phyloP scores from a whole-genome alignment of 306 rosid genomes.

The Aeschynomene evenia region DNA sequence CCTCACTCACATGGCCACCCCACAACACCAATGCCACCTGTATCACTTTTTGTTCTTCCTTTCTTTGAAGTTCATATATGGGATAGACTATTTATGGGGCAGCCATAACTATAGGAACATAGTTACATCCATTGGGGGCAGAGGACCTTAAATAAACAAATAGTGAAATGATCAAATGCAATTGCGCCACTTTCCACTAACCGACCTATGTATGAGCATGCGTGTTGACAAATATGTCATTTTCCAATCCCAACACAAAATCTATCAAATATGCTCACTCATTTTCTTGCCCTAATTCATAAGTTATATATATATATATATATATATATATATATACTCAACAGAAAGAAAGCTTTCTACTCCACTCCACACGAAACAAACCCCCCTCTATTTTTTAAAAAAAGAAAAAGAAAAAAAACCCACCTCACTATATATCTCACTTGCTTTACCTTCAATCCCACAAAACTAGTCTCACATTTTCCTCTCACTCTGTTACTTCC shows the following conservation, averaged over 20 bases:
- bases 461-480: not conserved
- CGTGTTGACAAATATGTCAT: slow-evolving; percentile 61
- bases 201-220: slow-evolving; percentile 61
- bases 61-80: not conserved
- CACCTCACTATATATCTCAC: slow-evolving; percentile 31
- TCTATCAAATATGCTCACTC: slow-evolving; percentile 5
- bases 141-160: not conserved
- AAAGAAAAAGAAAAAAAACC: no score
- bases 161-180: slow-evolving; percentile 36
- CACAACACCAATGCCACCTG: slow-evolving; percentile 36
- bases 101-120: not conserved
- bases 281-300: slow-evolving; percentile 20
- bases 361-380: slow-evolving; percentile 47
- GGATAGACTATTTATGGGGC: slow-evolving; percentile 3
- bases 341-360: slow-evolving; percentile 36
- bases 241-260: slow-evolving; percentile 19
- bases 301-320: no score
- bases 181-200: slow-evolving; percentile 48
- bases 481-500: slow-evolving; percentile 21
- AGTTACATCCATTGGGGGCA: not conserved
- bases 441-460: slow-evolving; percentile 34
- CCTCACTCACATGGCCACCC: slow-evolving; percentile 34
- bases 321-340: no score
- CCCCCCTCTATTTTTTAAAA: slow-evolving; percentile 30
- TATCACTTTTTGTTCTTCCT: not conserved